Conservation (phyloP, 805 yeast species). For the Candida ipomoeae region DNA sequence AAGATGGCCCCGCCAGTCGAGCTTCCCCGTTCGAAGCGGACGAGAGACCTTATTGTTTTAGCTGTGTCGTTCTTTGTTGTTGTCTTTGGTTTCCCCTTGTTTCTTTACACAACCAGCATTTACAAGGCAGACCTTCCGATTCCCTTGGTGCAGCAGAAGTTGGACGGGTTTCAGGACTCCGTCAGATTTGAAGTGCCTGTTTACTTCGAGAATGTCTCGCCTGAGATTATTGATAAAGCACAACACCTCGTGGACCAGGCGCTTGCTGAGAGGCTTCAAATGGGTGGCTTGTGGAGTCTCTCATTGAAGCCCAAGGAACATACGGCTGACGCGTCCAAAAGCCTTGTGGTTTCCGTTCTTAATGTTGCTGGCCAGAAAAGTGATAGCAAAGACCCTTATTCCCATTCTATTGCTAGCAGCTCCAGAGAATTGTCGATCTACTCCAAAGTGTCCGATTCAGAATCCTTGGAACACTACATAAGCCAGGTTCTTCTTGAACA, state of each 20-base stretch:
- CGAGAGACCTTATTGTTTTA: constrained; percentile 10
- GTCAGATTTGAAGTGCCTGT: constrained; percentile 40
- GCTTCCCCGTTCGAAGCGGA: constrained; percentile 7
- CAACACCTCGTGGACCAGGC: constrained; percentile 34
- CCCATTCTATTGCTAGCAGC: constrained; percentile 34
- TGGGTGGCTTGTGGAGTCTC: constrained; percentile 25
- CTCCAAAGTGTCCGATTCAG: constrained; percentile 20
- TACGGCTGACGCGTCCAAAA: constrained; percentile 11
- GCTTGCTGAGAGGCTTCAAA: constrained; percentile 13
- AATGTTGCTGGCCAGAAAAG: constrained; percentile 18
- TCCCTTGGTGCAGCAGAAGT: constrained; percentile 31
- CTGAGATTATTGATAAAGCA: constrained; percentile 28
- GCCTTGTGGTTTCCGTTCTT: constrained; percentile 35
- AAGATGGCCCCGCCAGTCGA: constrained; percentile 11
- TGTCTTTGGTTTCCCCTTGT: constrained; percentile 53
- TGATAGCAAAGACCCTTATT: constrained; percentile 3
- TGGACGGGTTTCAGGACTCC: constrained; percentile 20
- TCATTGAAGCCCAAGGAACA: constrained; percentile 18
- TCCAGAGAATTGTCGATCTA: constrained; percentile 29
- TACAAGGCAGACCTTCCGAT: constrained; percentile 60
- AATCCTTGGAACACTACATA: constrained; percentile 33
- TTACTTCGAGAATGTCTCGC: constrained; percentile 34
- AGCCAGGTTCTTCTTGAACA: constrained; percentile 33
- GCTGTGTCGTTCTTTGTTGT: constrained; percentile 18
- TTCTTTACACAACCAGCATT: constrained; percentile 56